phyloP scores from a whole-genome alignment of 1,284 basidiomycete genomes.

The Ustilago cynodontis region DNA sequence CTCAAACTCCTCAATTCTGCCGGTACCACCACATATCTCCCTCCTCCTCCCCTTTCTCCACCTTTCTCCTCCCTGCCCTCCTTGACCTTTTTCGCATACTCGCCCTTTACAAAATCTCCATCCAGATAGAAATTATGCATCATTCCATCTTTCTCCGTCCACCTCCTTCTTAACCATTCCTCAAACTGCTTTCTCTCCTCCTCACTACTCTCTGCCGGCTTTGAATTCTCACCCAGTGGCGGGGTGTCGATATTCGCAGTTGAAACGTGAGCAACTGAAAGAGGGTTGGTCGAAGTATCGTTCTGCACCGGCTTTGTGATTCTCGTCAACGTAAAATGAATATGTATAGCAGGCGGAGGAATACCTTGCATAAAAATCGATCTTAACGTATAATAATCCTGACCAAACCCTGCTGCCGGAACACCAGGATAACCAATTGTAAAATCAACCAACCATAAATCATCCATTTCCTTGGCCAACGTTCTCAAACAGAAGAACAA shows the following conservation, averaged over 20 bases:
- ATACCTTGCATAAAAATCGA: conserved; percentile 87
- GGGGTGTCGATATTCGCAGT: conserved; percentile 20
- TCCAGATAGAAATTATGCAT: conserved; percentile 76
- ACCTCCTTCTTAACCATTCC: conserved; percentile 82
- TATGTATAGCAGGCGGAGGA: conserved; percentile 85
- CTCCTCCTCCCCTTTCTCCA: background rate
- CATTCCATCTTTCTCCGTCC: conserved; percentile 84
- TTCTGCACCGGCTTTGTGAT: conserved; percentile 19
- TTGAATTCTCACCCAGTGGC: conserved; percentile 32
- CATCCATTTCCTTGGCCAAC: conserved; percentile 81
- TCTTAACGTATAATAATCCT: conserved; percentile 84
- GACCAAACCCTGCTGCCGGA: conserved; percentile 75
- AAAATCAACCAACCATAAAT: conserved; percentile 78
- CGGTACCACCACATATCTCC: conserved; percentile 48
- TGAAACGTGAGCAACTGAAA: conserved; percentile 12
- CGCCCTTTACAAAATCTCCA: conserved; percentile 64
- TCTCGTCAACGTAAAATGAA: conserved; percentile 72
- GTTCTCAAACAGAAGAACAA: conserved; percentile 86
- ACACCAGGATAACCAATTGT: conserved; percentile 90
- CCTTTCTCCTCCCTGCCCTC: conserved; percentile 4
- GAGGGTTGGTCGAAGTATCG: conserved; percentile 24
- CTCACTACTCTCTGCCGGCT: conserved; percentile 73
- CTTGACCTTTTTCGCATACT: conserved; percentile 21
- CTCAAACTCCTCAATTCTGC: conserved; percentile 42
- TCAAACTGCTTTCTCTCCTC: conserved; percentile 82